These are phyloP conservation scores for Solanum hybrid DNA, from an alignment of 305 asterid genomes.

Conservation along the genomic window DNA sequence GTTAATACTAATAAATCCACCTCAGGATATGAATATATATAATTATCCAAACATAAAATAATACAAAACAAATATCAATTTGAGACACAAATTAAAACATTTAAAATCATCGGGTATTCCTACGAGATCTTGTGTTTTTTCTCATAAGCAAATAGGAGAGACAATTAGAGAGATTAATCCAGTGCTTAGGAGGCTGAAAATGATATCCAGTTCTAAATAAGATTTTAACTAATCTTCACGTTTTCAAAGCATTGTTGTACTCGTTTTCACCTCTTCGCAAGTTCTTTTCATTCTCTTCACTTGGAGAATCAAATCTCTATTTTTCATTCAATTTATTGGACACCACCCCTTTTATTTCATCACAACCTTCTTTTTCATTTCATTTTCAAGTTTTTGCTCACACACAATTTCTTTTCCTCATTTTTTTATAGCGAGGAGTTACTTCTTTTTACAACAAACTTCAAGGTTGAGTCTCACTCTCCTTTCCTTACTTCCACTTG, in stretches of 20 bases:
- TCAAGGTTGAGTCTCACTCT: neutral
- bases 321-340: too few species aligned
- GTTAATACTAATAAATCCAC: neutral
- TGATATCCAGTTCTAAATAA: neutral
- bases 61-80: neutral
- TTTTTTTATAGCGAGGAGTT: neutral
- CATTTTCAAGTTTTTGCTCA: neutral
- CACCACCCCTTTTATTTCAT: neutral
- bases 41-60: neutral
- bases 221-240: neutral
- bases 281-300: neutral
- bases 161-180: neutral
- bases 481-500: too few species aligned
- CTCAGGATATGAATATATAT: neutral
- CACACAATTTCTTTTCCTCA: neutral
- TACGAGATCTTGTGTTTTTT: too few species aligned
- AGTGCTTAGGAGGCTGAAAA: neutral
- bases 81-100: neutral
- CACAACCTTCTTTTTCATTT: neutral
- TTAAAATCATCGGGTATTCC: neutral
- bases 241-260: neutral
- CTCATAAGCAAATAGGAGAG: neutral
- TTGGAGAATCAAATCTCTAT: neutral
- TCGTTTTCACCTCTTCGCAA: too few species aligned
- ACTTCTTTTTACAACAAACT: neutral